Evolutionary conservation across 768 basidiomycete genomes (phyloP).

Genomic region (Dictyophora rubrovolvata): DNA sequence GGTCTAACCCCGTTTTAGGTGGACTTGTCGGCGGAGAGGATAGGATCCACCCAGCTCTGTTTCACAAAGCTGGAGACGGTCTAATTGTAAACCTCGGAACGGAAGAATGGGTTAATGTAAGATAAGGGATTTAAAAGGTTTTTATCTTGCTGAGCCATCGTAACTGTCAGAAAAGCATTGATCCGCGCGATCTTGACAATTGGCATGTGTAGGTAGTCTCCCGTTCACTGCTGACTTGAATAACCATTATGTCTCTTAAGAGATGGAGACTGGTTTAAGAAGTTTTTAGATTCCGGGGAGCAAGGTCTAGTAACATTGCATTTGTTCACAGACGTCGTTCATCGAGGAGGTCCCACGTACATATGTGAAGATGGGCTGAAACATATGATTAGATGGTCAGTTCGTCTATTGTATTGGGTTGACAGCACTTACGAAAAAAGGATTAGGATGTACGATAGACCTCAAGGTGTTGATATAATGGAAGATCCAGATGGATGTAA

Average conservation of each 20-base stretch:
- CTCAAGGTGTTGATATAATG: not conserved
- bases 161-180: conserved; percentile 3
- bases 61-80: conserved; percentile 43
- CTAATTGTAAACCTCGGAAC: conserved; percentile 56
- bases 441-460: conserved; percentile 2
- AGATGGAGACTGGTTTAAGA: conserved; percentile 4
- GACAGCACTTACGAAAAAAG: not conserved
- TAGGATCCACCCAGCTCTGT: conserved; percentile 35
- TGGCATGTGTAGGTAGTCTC: conserved; percentile 20
- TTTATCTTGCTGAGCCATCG: not conserved
- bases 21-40: conserved; percentile 50
- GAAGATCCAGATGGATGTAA: not conserved
- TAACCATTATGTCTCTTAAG: not conserved
- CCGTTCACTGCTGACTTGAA: not conserved
- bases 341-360: conserved; percentile 18
- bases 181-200: conserved; percentile 15
- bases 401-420: not conserved
- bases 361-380: conserved; percentile 19
- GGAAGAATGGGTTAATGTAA: conserved; percentile 21
- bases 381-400: conserved; percentile 12
- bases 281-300: conserved; percentile 23
- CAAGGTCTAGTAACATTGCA: conserved; percentile 20
- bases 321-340: conserved; percentile 17
- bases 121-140: not conserved
- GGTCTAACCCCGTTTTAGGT: conserved; percentile 25